Base-by-base conservation (phyloP, 1,139 yeast species). In the Candida tropicalis region DNA sequence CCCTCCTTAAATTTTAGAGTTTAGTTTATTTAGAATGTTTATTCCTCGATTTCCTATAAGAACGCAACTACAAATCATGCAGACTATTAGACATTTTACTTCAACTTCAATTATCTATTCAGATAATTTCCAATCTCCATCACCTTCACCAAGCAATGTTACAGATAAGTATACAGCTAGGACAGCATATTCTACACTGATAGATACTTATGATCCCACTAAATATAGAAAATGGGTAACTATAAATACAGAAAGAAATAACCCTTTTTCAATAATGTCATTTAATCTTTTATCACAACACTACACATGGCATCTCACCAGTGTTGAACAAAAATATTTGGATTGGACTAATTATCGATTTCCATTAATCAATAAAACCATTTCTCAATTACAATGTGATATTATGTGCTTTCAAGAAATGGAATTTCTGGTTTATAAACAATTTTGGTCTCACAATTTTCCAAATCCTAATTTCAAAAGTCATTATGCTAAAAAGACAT, bases 371-470 rank as follows among this genome's bases (percentile, higher is more conserved):
- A 73, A 74, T 46, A 52, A 61, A 33, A 65, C 67, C 15, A 60
- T 79, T 40, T 44, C 51, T 3, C 72, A 66, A 38, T 59, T 80
- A 32, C 54, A 67, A 32, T 68, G 80, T 29, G 85, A 80, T 53
- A 72, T 81, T 12, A 75, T 81, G 79, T 81, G 84, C 52, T 70
- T 80, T 50, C 85, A 81, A 54, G 85, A 81, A 59, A 66, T 81
- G 74, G 84, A 81, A 36, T 62, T 64, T 26, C 61, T 62, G 18
- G 65, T 76, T n/a, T 81, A 77, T 50, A 47, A 65, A 11, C 56
- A 60, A 6, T 64, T 61, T 41, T 80, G 85, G 85, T 56, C 63
- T 38, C 29, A 48, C 11, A 32, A 46, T 15, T 59, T 62, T 45
- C 65, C 63, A 2, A 46, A 53, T 2, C 52, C 60, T 1, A 62